Conservation (phyloP, 2,329 filamentous ascomycete species). For the Penicillium sp. region DNA sequence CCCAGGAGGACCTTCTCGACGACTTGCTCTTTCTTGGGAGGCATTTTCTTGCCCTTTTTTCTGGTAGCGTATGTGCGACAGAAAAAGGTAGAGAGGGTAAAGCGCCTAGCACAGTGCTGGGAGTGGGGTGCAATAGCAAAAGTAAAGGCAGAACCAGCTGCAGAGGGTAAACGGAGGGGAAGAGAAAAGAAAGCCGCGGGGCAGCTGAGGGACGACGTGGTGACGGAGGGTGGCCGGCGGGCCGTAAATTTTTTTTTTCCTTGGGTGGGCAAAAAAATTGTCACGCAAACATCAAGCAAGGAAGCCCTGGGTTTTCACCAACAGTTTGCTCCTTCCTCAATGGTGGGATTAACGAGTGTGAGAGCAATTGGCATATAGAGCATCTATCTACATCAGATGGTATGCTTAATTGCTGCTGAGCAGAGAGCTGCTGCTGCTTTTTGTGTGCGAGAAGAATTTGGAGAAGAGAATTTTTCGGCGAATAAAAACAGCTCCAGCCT, state of each 20-base stretch:
- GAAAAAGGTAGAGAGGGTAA: constrained; percentile 40
- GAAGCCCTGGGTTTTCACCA: constrained; percentile 1
- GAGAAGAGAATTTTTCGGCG: constrained; percentile 4
- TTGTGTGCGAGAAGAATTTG: background rate
- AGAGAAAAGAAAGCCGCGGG: constrained; percentile 46
- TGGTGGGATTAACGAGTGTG: background rate
- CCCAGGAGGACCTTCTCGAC: constrained; percentile 97
- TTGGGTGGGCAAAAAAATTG: background rate
- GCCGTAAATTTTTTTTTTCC: constrained; percentile 13
- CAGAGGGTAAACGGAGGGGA: constrained; percentile 48
- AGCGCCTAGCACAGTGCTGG: constrained; percentile 17
- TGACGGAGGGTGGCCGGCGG: constrained; percentile 24
- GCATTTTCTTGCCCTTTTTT: constrained; percentile 71
- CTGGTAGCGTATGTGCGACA: constrained; percentile 53
- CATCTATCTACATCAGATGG: background rate
- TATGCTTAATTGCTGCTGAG: background rate
- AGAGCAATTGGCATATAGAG: background rate
- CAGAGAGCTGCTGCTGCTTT: background rate
- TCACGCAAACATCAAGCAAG: background rate
- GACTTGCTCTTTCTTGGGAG: constrained; percentile 86
- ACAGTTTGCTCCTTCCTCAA: background rate
- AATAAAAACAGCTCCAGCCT: constrained; percentile 6
- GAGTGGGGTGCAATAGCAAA: constrained; percentile 40
- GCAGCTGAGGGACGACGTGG: constrained; percentile 26
- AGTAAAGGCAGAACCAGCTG: constrained; percentile 65